Base-by-base conservation (phyloP, 1,139 yeast genomes). In the Saccharomyces hybrid region DNA sequence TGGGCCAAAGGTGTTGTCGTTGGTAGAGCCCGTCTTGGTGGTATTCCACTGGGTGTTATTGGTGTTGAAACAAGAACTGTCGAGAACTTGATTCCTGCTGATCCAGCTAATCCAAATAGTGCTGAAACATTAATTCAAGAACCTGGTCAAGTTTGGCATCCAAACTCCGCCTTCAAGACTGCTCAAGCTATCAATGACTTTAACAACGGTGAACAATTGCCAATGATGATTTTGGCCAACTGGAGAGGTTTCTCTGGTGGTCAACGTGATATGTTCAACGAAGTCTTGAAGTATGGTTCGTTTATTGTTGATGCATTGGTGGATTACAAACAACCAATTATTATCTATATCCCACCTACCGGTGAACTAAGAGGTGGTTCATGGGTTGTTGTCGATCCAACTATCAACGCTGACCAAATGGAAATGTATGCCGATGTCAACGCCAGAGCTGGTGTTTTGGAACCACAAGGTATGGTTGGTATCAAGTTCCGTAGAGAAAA, bases 241-340 rank as follows among this genome's bases (percentile, higher is more conserved):
- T 93, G 99, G 99, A 87, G 99, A 84, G 99, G 99, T 69, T 93
- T 93, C 83, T 90, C 97, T 62, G 99, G 99, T 78, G 99, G 99
- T 74, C 99, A 95, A 78, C 87, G 97, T 72, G 99, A 93, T 74
- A 93, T 93, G 99, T 95, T 87, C 81, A 89, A 91, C 69, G 99
- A 93, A 76, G 96, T 93, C 52, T 84, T 93, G 76, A 93, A 93
- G 74, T 93, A 88, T 70, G 99, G 99, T 70, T 84, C 98, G 3
- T 90, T 80, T 73, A 93, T 93, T 75, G 99, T 93, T 61, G 99
- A 93, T 72, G 97, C 99, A 11, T 80, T 93, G 60, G 96, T 90
- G 64, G 97, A 85, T 66, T 93, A 86, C 81, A 89, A 89, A 73
- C 99, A 91, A 75, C 99, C 99, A 57, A 87, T 93, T 61, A 85